Conservation (phyloP, 164 flowering plant species). For the Magnolia changhungtana region DNA sequence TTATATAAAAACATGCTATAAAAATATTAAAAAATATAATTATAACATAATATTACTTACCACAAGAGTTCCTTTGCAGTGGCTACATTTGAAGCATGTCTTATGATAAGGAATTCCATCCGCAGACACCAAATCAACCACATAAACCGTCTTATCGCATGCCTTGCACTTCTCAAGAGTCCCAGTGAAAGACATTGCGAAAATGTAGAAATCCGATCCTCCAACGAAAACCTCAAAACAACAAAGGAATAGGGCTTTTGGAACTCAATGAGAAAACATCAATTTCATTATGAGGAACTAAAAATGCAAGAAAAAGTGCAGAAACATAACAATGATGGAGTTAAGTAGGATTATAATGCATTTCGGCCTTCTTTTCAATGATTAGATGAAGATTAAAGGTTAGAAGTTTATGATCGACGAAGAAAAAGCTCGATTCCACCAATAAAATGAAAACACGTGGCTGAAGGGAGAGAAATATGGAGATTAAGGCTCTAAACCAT, state of each 20-base stretch:
- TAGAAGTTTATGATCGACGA: constrained; percentile 5
- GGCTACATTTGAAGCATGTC: constrained; percentile 68
- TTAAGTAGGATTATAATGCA: background rate
- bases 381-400: constrained; percentile 1
- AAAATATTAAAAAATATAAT: no score
- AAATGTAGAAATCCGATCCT: no score
- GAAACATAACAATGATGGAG: background rate
- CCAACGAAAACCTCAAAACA: no score
- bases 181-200: constrained; percentile 48
- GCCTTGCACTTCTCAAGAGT: constrained; percentile 56
- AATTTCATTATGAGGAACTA: no score
- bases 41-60: constrained; percentile 19
- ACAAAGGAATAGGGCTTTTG: background rate
- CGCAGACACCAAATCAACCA: constrained; percentile 49
- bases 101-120: constrained; percentile 56
- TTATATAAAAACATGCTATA: no score
- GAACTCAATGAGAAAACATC: background rate
- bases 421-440: constrained; percentile 5
- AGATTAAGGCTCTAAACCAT: background rate
- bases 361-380: background rate
- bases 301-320: background rate
- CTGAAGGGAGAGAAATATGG: background rate
- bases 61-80: constrained; percentile 54
- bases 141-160: constrained; percentile 58
- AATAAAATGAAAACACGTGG: constrained; percentile 11